Evolutionary conservation across 805 yeast genomes (phyloP).

Genomic region (Kuraishia ogatae): DNA sequence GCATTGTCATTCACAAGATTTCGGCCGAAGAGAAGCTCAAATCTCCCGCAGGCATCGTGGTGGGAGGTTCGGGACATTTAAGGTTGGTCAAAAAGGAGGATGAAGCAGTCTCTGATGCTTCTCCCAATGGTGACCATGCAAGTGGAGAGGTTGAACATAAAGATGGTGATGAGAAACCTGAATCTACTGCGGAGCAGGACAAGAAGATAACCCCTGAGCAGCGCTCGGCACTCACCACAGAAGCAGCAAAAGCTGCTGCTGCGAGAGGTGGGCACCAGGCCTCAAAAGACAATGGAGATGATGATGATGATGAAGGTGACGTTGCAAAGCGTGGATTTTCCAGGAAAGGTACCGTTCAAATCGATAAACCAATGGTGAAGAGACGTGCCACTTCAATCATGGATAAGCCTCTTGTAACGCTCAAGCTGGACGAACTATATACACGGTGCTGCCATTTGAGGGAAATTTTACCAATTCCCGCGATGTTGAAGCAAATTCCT

Average conservation of each 20-base stretch:
- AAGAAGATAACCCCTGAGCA: background rate
- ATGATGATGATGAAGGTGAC: conserved; percentile 6
- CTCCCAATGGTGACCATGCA: no score
- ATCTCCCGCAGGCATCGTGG: conserved; percentile 62
- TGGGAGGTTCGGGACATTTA: conserved; percentile 69
- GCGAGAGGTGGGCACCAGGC: conserved; percentile 19
- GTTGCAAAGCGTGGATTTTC: conserved; percentile 10
- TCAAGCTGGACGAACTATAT: conserved; percentile 62
- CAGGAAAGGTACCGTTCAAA: conserved; percentile 29
- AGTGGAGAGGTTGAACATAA: no score
- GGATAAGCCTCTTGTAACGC: conserved; percentile 28
- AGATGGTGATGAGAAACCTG: background rate
- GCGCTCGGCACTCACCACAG: conserved; percentile 2
- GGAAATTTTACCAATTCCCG: conserved; percentile 88
- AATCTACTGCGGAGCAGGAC: background rate
- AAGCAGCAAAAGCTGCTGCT: conserved; percentile 10
- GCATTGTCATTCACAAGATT: conserved; percentile 22
- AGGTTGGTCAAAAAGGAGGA: conserved; percentile 25
- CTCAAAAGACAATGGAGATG: conserved; percentile 2
- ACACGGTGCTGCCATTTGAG: conserved; percentile 90
- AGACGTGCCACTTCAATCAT: conserved; percentile 18
- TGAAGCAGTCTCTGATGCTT: no score
- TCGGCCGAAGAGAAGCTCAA: conserved; percentile 21
- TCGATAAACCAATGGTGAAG: conserved; percentile 62
- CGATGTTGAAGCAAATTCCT: conserved; percentile 74